phyloP scores from a whole-genome alignment of 805 yeast species.

The Saccharomycodes ludwigii region DNA sequence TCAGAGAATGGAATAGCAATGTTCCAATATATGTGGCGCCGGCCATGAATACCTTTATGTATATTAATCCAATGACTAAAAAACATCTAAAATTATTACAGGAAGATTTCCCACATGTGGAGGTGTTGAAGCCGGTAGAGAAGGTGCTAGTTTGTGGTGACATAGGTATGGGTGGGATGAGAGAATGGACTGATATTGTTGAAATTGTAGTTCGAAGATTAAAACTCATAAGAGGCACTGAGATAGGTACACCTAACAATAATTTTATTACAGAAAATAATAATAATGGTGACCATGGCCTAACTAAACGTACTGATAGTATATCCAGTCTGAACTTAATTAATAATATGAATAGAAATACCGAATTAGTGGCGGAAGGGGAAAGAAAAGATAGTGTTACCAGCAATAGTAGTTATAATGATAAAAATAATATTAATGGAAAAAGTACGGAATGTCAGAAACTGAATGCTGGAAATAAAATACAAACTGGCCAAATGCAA shows the following conservation, averaged over 20 bases:
- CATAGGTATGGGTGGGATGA: constrained; percentile 88
- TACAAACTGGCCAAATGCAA: constrained; percentile 5
- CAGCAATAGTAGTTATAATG: no score
- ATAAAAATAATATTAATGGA: no score
- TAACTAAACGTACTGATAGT: constrained; percentile 1
- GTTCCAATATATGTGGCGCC: constrained; percentile 64
- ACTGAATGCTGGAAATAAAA: constrained; percentile 5
- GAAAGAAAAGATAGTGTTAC: no score
- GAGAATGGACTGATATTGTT: constrained; percentile 76
- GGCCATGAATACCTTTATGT: constrained; percentile 79
- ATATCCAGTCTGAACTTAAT: no score
- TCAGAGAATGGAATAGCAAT: constrained; percentile 65
- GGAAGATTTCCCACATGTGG: constrained; percentile 67
- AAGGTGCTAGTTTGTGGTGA: constrained; percentile 74
- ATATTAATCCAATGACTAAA: constrained; percentile 67
- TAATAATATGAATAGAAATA: no score
- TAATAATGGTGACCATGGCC: constrained; percentile 2
- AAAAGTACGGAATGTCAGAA: no score
- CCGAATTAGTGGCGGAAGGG: no score
- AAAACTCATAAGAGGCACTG: no score
- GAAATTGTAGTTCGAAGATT: constrained; percentile 37
- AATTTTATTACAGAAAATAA: no score
- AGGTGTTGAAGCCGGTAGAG: constrained; percentile 67
- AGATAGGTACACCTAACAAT: no score
- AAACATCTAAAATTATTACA: constrained; percentile 48